These are phyloP conservation scores for Colletotrichum gigasporum DNA, from an alignment of 2,329 filamentous ascomycete genomes.

Conservation along the genomic window DNA sequence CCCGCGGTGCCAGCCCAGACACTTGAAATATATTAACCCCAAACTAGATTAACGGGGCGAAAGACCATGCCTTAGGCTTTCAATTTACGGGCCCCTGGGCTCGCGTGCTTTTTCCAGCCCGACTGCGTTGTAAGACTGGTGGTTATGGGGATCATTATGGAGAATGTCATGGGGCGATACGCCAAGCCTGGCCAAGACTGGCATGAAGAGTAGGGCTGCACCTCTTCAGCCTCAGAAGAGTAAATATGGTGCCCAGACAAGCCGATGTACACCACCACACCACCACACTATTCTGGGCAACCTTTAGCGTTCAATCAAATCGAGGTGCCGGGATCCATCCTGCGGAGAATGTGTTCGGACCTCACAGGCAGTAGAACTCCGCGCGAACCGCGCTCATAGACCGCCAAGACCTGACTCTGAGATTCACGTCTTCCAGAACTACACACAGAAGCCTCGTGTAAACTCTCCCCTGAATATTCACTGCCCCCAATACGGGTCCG, in stretches of 20 bases:
- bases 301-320: background rate
- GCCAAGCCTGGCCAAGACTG: no score
- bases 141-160: no score
- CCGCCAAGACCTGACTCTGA: background rate
- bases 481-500: background rate
- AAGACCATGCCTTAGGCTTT: background rate
- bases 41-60: background rate
- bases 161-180: no score
- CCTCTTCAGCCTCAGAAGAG: background rate
- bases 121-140: background rate
- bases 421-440: background rate
- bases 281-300: background rate
- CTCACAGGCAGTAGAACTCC: background rate
- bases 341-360: background rate
- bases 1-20: background rate
- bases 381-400: no score
- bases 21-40: background rate
- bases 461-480: background rate
- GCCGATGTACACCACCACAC: background rate
- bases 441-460: no score
- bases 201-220: background rate
- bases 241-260: background rate
- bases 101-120: background rate
- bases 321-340: background rate
- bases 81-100: background rate